These are phyloP conservation scores for Papilionanthe hybrid DNA, from an alignment of 116 monocot species.

Conservation along the genomic window DNA sequence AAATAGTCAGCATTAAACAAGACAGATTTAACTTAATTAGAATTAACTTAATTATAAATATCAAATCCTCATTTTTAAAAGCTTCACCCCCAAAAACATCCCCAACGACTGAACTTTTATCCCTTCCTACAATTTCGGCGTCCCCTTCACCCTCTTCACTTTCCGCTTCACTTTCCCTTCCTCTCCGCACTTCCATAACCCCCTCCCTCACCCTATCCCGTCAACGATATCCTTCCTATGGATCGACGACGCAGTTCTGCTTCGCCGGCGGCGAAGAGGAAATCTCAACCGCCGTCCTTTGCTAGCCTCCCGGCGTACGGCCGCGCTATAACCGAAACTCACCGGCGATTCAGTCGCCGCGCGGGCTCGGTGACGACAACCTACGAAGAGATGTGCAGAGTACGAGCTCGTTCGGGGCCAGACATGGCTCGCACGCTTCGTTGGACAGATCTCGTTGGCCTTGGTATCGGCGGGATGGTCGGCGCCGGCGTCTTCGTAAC, in stretches of 20 bases:
- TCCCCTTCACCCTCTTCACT: no score
- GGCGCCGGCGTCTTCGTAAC: constrained; percentile 95
- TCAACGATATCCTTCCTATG: background rate
- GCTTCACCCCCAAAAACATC: no score
- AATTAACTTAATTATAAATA: no score
- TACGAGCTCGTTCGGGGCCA: constrained; percentile 67
- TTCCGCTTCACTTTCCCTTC: no score
- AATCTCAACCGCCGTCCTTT: constrained; percentile 42
- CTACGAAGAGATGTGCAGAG: constrained; percentile 76
- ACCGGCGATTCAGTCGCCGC: constrained; percentile 34
- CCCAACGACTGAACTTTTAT: no score
- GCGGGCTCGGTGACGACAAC: constrained; percentile 57
- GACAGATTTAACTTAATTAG: no score
- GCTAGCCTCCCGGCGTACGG: constrained; percentile 43
- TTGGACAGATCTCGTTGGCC: constrained; percentile 72
- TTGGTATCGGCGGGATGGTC: constrained; percentile 91
- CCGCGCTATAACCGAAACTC: constrained; percentile 47
- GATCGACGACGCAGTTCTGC: background rate
- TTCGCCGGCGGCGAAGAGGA: background rate
- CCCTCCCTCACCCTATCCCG: no score
- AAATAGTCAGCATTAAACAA: no score
- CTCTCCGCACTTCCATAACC: background rate
- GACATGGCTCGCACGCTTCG: constrained; percentile 64
- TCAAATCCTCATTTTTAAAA: no score
- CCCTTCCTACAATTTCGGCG: no score